Evolutionary conservation across 176 grass and related monocot species (phyloP).

Genomic region (Cenchrus americanus): DNA sequence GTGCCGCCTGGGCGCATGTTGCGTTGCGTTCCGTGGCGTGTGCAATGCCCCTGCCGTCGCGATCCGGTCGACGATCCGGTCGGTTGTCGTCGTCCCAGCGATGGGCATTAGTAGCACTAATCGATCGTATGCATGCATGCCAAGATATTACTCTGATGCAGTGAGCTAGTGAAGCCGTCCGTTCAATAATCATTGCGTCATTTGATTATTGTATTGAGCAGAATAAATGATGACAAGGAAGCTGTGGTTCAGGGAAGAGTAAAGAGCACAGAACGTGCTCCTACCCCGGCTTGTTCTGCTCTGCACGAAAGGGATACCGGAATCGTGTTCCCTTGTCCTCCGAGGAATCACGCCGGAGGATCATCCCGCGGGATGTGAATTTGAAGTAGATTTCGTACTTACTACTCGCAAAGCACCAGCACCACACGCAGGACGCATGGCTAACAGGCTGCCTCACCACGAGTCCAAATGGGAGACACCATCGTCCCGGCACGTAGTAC

Average conservation of each 20-base stretch:
- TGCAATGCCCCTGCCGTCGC: constrained; percentile 11
- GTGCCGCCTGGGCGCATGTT: not conserved
- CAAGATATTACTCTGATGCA: too few relatives aligned
- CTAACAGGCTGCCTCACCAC: not conserved
- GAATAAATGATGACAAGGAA: not conserved
- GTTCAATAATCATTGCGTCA: too few relatives aligned
- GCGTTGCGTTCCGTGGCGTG: constrained; percentile 36
- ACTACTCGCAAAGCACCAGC: not conserved
- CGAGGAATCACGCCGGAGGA: not conserved
- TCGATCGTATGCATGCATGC: too few relatives aligned
- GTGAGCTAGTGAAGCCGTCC: too few relatives aligned
- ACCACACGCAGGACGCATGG: constrained; percentile 29
- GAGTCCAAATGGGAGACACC: not conserved
- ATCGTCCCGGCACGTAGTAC: not conserved
- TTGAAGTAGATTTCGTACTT: not conserved
- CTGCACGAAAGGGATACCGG: not conserved
- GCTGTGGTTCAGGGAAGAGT: not conserved
- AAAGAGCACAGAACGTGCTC: not conserved
- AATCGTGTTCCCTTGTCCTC: not conserved
- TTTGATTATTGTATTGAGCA: not conserved
- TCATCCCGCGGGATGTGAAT: not conserved
- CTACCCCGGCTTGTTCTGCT: not conserved
- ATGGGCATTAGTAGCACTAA: not conserved
- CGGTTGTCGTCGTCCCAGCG: not conserved
- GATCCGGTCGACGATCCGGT: not conserved